These are phyloP conservation scores for Arthroderma sp. DNA, from an alignment of 2,329 filamentous ascomycete species.

Conservation along the genomic window DNA sequence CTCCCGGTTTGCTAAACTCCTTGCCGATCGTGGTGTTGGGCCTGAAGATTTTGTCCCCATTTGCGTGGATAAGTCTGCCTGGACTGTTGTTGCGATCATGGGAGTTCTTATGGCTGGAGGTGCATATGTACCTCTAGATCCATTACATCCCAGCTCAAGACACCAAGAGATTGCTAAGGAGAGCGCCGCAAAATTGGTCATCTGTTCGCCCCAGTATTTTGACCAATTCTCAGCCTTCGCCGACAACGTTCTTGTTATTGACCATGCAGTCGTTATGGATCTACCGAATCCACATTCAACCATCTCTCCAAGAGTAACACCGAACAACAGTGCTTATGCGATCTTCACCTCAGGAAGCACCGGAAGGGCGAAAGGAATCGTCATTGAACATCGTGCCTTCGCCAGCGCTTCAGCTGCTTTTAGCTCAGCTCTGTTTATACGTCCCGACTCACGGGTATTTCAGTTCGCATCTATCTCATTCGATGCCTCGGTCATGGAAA, in stretches of 20 bases:
- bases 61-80: conserved; percentile 45
- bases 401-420: conserved; percentile 48
- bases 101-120: conserved; percentile 62
- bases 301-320: background rate
- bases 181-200: conserved; percentile 10
- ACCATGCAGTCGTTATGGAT: conserved; percentile 42
- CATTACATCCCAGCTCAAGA: conserved; percentile 32
- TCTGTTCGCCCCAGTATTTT: conserved; percentile 10
- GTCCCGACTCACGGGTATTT: conserved; percentile 51
- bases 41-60: conserved; percentile 14
- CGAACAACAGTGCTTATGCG: conserved; percentile 51
- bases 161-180: conserved; percentile 13
- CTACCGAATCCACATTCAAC: conserved; percentile 37
- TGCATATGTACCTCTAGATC: conserved; percentile 65
- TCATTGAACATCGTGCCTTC: conserved; percentile 64
- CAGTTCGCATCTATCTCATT: conserved; percentile 78
- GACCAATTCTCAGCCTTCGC: conserved; percentile 19
- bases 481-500: conserved; percentile 78
- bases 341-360: conserved; percentile 79
- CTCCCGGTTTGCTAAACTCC: conserved; percentile 10
- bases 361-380: conserved; percentile 65
- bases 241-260: conserved; percentile 36
- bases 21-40: conserved; percentile 9
- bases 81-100: conserved; percentile 62
- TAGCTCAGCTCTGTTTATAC: conserved; percentile 38